A percentile compares a stretch with the other conserved stretches of the same genome.
Evolutionary conservation across 257 asterid species (phyloP).

Genomic region (Hygrophila difformis): DNA sequence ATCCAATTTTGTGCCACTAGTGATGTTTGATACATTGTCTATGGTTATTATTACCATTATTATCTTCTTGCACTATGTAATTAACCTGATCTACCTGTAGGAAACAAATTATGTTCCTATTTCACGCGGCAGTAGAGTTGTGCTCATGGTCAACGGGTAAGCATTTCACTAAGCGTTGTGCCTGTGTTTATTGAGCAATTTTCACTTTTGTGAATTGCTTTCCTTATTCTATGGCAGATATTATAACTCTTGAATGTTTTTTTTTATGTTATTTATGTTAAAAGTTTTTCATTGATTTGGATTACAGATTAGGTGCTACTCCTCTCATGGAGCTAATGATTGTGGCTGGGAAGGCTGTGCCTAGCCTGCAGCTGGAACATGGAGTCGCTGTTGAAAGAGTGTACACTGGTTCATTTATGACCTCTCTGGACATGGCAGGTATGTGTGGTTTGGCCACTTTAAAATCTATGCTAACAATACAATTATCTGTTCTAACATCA

Average conservation of each 20-base stretch:
- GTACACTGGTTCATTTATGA: constrained; percentile 96
- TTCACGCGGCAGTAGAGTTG: constrained; percentile 86
- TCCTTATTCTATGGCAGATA: not conserved
- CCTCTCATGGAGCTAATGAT: constrained; percentile 96
- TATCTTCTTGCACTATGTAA: not conserved
- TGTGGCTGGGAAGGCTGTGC: constrained; percentile 92
- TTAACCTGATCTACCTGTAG: constrained; percentile 36
- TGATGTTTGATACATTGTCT: no score
- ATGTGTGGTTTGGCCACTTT: constrained; percentile 8
- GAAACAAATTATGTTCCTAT: constrained; percentile 89
- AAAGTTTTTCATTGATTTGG: constrained; percentile 1
- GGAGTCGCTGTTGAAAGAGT: constrained; percentile 98
- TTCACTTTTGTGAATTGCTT: constrained; percentile 4
- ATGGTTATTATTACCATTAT: no score
- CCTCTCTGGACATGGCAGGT: constrained; percentile 99
- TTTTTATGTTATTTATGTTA: constrained; percentile 4
- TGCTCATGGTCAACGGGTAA: constrained; percentile 91
- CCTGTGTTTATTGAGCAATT: not conserved
- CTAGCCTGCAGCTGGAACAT: constrained; percentile 86
- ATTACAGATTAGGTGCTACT: constrained; percentile 84
- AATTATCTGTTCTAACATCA: constrained; percentile 13
- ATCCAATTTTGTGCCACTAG: no score
- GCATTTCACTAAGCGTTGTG: constrained; percentile 16
- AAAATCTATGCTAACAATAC: constrained; percentile 9
- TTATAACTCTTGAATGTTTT: not conserved